These are phyloP conservation scores for Ustilago cynodontis DNA, from an alignment of 1,284 basidiomycete genomes.

Conservation along the genomic window DNA sequence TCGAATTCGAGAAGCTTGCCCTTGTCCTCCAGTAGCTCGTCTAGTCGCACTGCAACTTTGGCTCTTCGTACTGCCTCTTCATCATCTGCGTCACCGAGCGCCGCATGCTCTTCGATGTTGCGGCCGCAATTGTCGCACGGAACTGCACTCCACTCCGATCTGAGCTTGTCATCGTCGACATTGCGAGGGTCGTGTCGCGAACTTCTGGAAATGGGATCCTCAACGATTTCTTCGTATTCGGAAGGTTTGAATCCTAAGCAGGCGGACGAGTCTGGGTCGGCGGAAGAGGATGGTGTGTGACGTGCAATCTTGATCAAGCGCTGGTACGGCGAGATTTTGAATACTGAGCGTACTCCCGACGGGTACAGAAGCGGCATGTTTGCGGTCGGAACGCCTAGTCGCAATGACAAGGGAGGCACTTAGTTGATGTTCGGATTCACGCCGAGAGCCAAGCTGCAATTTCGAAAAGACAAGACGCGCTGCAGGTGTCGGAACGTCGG, in stretches of 20 bases:
- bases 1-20: constrained; percentile 82
- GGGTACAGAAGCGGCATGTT: constrained; percentile 46
- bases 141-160: constrained; percentile 23
- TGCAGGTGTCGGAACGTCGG: background rate
- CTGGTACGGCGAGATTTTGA: constrained; percentile 39
- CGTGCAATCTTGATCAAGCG: constrained; percentile 45
- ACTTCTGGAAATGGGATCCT: constrained; percentile 30
- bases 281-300: constrained; percentile 25
- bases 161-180: constrained; percentile 33
- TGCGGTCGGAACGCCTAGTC: background rate
- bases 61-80: constrained; percentile 75
- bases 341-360: constrained; percentile 29
- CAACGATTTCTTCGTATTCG: constrained; percentile 35
- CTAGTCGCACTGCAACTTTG: constrained; percentile 83
- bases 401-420: constrained; percentile 7
- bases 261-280: constrained; percentile 10
- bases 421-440: background rate
- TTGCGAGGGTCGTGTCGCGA: constrained; percentile 25
- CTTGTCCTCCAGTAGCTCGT: constrained; percentile 85
- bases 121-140: constrained; percentile 77
- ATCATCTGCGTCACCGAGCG: constrained; percentile 71
- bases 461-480: background rate
- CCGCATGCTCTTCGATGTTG: constrained; percentile 77
- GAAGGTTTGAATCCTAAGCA: constrained; percentile 44
- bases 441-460: background rate